Evolutionary conservation across 495 filamentous ascomycete species (phyloP).

Genomic region (Tuber umbilicatum): DNA sequence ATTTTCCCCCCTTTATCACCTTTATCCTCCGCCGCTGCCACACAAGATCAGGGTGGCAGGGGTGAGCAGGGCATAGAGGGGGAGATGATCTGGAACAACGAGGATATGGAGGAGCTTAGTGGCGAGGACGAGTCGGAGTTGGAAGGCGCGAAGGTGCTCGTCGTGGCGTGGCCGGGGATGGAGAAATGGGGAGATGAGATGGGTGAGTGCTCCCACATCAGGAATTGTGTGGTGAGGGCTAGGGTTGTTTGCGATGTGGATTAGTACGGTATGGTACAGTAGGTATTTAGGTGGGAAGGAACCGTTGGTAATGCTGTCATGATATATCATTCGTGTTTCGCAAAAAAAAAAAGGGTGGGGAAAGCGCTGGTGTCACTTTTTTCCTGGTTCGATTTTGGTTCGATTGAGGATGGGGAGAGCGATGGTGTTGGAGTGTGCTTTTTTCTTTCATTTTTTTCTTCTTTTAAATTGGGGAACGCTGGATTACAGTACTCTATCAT

Average conservation of each 20-base stretch:
- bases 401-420: neutral
- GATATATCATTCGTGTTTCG: neutral
- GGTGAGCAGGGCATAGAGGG: neutral
- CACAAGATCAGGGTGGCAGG: neutral
- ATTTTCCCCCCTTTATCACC: neutral
- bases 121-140: constrained; percentile 23
- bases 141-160: constrained; percentile 18
- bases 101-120: constrained; percentile 30
- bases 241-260: constrained; percentile 26
- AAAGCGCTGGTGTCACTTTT: neutral
- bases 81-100: constrained; percentile 17
- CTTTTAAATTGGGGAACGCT: neutral
- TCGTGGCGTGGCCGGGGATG: constrained; percentile 30
- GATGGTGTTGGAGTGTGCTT: neutral
- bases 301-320: neutral
- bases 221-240: constrained; percentile 31
- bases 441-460: neutral
- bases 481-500: neutral
- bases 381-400: neutral
- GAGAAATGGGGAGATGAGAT: constrained; percentile 36
- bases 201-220: constrained; percentile 23
- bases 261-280: neutral
- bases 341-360: neutral
- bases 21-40: neutral
- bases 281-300: neutral